Base-by-base conservation (phyloP, 2,329 filamentous ascomycete genomes). In the Chalaropsis thielavioides region DNA sequence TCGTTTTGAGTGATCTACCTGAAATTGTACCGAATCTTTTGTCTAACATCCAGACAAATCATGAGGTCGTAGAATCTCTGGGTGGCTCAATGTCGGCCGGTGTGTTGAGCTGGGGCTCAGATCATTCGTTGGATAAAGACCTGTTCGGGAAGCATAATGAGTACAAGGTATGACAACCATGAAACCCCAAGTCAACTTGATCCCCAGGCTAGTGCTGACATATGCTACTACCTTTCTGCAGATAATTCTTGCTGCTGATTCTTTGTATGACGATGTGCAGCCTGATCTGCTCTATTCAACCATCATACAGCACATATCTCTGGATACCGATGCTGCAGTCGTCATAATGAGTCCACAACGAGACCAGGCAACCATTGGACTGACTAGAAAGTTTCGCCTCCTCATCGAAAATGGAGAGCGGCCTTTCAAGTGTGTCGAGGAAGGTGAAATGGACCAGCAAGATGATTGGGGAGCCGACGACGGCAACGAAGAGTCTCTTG, bases 201-300 rank as follows among this genome's bases (percentile, higher is more conserved):
- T 35, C 11, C 13, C 19, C 38, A 4, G 54, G 22, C 10, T 8
- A 1, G 35, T 38, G 35, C 35, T 38, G 10, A 38, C 35, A 4
- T 5, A 27, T 51, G 22, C 19, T 51, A 35, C 27, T n/a, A 1
- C 7, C 10, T 5, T 15, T 22, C 10, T 4, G 2, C 73, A 87
- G 78, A 76, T 96, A 64, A 84, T 97, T 54, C 79, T 99, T 2
- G 90, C 85, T 1, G 90, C 92, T 2, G 94, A 99, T 73, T 83
- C 90, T 0, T 77, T 99, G 22, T 97, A 97, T 74, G 90, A 92
- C 58, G 81, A 91, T 61, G 81, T 88, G 3, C 94, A 97, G 71
- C 90, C 92, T 0, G 75, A 74, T 2, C 82, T 94, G 71, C 80
- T 97, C 24, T 84, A 86, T 0, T 78, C 84, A 15, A 86, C 89